Base-by-base conservation (phyloP, 176 grass and related monocot species). In the Chrysopogon serrulatus region DNA sequence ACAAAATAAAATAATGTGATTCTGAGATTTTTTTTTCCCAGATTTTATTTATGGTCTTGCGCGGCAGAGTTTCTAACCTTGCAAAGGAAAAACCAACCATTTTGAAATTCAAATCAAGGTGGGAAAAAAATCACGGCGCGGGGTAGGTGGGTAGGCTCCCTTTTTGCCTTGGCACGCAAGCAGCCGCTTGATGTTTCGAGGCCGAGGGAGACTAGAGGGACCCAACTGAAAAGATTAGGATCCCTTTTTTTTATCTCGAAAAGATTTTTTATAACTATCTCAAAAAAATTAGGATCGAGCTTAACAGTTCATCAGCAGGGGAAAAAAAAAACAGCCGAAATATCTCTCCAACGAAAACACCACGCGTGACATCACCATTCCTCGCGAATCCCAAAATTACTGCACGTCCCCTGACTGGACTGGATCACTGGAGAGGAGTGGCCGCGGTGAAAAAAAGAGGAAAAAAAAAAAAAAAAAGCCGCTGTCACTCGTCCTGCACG, bases 161-260 rank as follows among this genome's bases (percentile, higher is more conserved):
- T 0, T 26, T 26, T n/a, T 65, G 65, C 34, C 81, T 85, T 86
- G 78, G 51, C 61, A 81, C 40, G 12, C 82, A 77, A 71, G 78
- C 16, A 28, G 43, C 12, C 27, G 2, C 15, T 10, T 5, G 19
- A 21, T 44, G 7, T 1, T 27, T 13, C 0, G 8, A n/a, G 42
- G 16, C 17, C 19, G 44, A 43, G 11, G 11, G 54, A 27, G 24
- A 12, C 57, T 15, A 15, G 24, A 14, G 37, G 6, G 18, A n/a
- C 68, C 1, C 18, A 31, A 10, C 23, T 33, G 12, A 63, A 64
- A 40, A 41, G 56, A 72, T 36, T 28, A 61, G 6, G 6, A 49
- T 13, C 5, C n/a, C n/a, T n/a, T n/a, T n/a, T n/a, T n/a, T n/a
- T n/a, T n/a, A n/a, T n/a, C n/a, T n/a, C n/a, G n/a, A n/a, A n/a